Evolutionary conservation across 2,329 filamentous ascomycete genomes (phyloP), one percentile per base, ranked within the genome.

Genomic region (Botrytis aclada): DNA sequence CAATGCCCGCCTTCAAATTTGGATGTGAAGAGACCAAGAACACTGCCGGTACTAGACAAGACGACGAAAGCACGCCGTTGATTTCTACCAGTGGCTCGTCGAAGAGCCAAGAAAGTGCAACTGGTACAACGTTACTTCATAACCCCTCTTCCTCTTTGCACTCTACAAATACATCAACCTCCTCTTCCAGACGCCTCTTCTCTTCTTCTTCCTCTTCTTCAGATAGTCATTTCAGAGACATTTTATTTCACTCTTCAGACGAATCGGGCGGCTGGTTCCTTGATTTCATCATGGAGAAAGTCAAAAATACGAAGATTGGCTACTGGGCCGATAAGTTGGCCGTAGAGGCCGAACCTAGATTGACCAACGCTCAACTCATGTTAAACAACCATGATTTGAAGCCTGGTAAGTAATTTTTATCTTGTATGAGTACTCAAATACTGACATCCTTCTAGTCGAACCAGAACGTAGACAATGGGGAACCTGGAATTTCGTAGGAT

Each of bases 381-480:
- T 87, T 98, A 80, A 93, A 89, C 77, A 97, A 97, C 82, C 84
- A 93, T 81, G 93, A 96, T 82, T 85, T 96, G 76, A 94, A 93
- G 77, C 86, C 86, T 80, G 85, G 85, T 86, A 78, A 69, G 77
- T 70, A 37, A 8, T 70, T 39, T n/a, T 34, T 9, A 29, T 25
- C n/a, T 12, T 12, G 43, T 14, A 34, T 10, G 72, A 74, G 34
- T 74, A 69, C 72, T 34, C n/a, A 34, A 70, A 79, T 80, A 32
- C 22, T 72, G 62, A 64, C 66, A 73, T 62, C 72, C 63, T 62
- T 72, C 82, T 29, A 79, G 93, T 98, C 69, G 94, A 97, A 80
- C 90, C 89, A 25, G 89, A 88, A 76, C 89, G 93, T 73, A 89
- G 95, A 71, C 89, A 93, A 87, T 98, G 95, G 94, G 90, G 90